A percentile compares a stretch with the other conserved stretches of the same genome.
Conservation (phyloP, 2,329 filamentous ascomycete species). For the Cryphonectria carpinicola region DNA sequence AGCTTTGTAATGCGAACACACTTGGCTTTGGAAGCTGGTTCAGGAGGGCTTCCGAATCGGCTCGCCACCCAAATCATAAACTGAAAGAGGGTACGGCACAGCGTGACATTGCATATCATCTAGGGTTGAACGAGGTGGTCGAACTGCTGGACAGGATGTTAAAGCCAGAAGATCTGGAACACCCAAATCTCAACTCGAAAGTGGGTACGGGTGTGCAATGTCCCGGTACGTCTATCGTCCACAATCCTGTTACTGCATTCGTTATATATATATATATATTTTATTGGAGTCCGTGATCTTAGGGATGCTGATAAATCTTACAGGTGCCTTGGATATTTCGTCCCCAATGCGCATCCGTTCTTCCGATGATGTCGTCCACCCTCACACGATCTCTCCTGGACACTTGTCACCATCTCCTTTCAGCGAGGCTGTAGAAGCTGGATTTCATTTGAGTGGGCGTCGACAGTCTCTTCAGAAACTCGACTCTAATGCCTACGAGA, state of each 20-base stretch:
- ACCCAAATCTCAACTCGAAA: background rate
- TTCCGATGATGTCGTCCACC: slow-evolving; percentile 12
- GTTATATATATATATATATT: background rate
- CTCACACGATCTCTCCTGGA: slow-evolving; percentile 19
- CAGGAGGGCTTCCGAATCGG: slow-evolving; percentile 9
- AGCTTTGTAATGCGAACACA: slow-evolving; percentile 17
- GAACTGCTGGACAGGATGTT: slow-evolving; percentile 14
- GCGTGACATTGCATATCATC: slow-evolving; percentile 10
- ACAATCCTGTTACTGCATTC: background rate
- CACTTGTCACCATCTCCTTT: slow-evolving; percentile 14
- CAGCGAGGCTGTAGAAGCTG: slow-evolving; percentile 19
- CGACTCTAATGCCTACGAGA: background rate
- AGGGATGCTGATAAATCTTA: background rate
- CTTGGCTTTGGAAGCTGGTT: slow-evolving; percentile 16
- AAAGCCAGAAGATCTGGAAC: slow-evolving; percentile 9
- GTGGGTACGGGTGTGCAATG: background rate
- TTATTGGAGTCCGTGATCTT: background rate
- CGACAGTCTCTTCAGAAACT: background rate
- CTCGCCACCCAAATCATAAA: slow-evolving; percentile 7
- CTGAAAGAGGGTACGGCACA: slow-evolving; percentile 14
- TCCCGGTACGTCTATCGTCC: background rate
- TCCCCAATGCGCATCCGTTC: slow-evolving; percentile 1
- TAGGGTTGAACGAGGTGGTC: slow-evolving; percentile 13
- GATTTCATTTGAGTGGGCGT: slow-evolving; percentile 29
- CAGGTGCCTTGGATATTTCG: slow-evolving; percentile 3